Conservation (phyloP, 495 filamentous ascomycete genomes). For the Neurospora sp. region DNA sequence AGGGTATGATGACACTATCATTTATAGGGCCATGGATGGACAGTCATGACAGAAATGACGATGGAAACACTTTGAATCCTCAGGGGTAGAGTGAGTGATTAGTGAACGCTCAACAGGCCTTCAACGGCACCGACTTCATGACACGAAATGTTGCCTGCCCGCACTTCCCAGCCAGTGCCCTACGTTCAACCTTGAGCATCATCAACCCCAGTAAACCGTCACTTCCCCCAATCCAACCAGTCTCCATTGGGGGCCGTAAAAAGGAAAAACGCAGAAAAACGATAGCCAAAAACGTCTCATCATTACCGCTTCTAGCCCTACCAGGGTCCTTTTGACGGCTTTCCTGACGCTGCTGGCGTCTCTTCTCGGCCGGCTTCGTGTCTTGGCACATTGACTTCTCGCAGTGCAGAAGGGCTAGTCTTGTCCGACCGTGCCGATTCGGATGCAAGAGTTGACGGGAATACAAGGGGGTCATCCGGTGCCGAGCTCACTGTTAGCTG, state of each 20-base stretch:
- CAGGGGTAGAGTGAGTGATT: neutral
- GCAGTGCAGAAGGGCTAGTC: neutral
- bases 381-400: neutral
- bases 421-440: neutral
- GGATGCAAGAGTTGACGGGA: neutral
- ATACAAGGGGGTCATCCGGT: neutral
- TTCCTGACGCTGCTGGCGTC: neutral
- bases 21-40: neutral
- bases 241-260: neutral
- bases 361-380: neutral
- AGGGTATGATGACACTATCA: neutral
- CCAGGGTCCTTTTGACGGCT: neutral
- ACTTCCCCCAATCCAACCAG: neutral
- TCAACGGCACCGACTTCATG: neutral
- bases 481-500: neutral
- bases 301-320: neutral
- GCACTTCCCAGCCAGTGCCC: neutral
- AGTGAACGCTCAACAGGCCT: neutral
- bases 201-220: neutral
- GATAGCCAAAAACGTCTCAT: neutral
- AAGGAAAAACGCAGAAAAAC: slow-evolving; percentile 2
- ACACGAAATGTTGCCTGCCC: neutral
- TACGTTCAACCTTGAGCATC: neutral
- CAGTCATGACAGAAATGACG: neutral
- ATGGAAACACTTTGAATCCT: neutral